Evolutionary conservation across 2,329 filamentous ascomycete genomes (phyloP), one percentile per base, ranked within the genome.

Genomic region (Alternaria infectoria): DNA sequence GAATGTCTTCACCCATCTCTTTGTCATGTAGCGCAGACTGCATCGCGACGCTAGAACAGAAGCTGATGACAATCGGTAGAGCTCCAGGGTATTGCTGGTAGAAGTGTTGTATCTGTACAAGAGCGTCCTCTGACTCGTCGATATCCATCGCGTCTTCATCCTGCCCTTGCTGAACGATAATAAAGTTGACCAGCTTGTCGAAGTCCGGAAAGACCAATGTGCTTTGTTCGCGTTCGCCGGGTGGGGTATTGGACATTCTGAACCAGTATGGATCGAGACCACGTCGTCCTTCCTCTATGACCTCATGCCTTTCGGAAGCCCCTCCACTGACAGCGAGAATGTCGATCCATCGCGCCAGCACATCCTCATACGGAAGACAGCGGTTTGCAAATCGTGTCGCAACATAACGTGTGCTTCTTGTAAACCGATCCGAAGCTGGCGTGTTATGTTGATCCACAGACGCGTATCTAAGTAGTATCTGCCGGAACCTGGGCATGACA

Each of bases 351-450:
- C 96, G 88, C 25, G 89, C 96, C 40, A 90, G 84, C 10, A 93
- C 85, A 73, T 97, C 93, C 19, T 86, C 86, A 71, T 93, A 97
- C 1, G 91, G 88, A 6, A 99, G 83, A 73, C 93, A 97, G 54
- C 92, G 87, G 75, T 98, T 98, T 11, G 93, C 93, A 85, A 95
- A 97, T 61, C 96, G 92, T 8, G 96, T 90, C 23, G 90, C 90
- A 19, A 93, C 90, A 80, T 94, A 96, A 8, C 92, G 89, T 32
- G 91, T 91, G 72, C 91, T 94, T 65, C 77, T 73, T 25, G 69
- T 69, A 47, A 77, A 72, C 23, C 71, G 69, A 91, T 86, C 36
- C 64, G 74, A 66, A 69, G 64, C 69, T 51, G 67, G 69, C 5
- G 65, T 65, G 11, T 59, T 65, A 3, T 62, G 40, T 51, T 70